A percentile compares a stretch with the other conserved stretches of the same genome.
phyloP scores from a whole-genome alignment of 2,329 filamentous ascomycete species.

The Biscogniauxia sp. region DNA sequence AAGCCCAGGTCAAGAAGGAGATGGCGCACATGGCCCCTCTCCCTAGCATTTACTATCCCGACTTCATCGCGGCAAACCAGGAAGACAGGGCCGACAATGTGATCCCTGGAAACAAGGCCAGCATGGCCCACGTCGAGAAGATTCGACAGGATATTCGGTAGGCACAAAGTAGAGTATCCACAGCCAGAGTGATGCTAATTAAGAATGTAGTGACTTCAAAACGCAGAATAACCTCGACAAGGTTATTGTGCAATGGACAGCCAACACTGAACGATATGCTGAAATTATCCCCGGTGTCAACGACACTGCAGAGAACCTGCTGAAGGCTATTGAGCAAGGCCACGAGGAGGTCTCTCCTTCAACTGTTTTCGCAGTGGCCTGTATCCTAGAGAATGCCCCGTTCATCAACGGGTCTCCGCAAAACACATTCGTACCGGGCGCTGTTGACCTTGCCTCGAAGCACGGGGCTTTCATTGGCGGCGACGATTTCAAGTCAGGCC shows the following conservation, averaged over 20 bases:
- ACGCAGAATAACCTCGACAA: slow-evolving; percentile 80
- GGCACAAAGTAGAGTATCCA: slow-evolving; percentile 21
- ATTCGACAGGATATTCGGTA: slow-evolving; percentile 89
- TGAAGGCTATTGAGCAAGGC: slow-evolving; percentile 81
- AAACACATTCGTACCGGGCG: slow-evolving; percentile 97
- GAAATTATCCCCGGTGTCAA: slow-evolving; percentile 87
- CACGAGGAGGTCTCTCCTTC: slow-evolving; percentile 93
- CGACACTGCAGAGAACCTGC: slow-evolving; percentile 91
- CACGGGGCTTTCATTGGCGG: slow-evolving; percentile 90
- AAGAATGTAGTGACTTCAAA: slow-evolving; percentile 74
- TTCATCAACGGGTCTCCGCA: slow-evolving; percentile 99
- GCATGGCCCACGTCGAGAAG: slow-evolving; percentile 83
- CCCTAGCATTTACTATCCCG: slow-evolving; percentile 96
- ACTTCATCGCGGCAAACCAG: slow-evolving; percentile 99
- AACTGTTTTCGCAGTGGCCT: slow-evolving; percentile 92
- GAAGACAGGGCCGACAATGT: slow-evolving; percentile 94
- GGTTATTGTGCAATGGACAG: slow-evolving; percentile 96
- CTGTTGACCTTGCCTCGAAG: slow-evolving; percentile 82
- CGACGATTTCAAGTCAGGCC: slow-evolving; percentile 99
- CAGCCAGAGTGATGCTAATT: slow-evolving; percentile 10
- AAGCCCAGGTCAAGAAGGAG: slow-evolving; percentile 86
- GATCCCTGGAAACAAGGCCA: slow-evolving; percentile 79
- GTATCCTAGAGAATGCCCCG: slow-evolving; percentile 81
- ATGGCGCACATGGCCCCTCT: slow-evolving; percentile 86
- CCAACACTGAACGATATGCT: slow-evolving; percentile 96